Percentiles rank a stretch among this genome's conserved stretches.
Conservation (phyloP, 2,329 filamentous ascomycete species). For the Sporothrix dimorphospora region DNA sequence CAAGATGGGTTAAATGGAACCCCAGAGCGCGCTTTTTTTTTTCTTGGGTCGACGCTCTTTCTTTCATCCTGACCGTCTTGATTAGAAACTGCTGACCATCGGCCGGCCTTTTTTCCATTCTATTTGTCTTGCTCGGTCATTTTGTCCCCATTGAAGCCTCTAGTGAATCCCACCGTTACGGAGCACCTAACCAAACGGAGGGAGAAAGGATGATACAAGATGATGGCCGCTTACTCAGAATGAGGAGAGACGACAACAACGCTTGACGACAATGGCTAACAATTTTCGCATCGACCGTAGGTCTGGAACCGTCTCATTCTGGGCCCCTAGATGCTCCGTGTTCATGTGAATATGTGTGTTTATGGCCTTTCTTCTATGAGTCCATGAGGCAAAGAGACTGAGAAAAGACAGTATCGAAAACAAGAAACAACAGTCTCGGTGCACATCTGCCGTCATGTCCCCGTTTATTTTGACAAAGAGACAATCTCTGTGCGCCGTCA, state of each 20-base stretch:
- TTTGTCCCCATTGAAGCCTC: not conserved
- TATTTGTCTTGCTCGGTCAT: not conserved
- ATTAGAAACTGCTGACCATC: conserved; percentile 8
- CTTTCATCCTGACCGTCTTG: not conserved
- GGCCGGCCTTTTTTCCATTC: not conserved
- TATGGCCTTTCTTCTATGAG: not conserved
- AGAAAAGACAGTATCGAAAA: not conserved
- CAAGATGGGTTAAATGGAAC: not conserved
- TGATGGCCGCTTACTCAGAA: conserved; percentile 17
- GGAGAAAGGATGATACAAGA: conserved; percentile 1
- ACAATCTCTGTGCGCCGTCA: not conserved
- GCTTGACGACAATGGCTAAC: too few relatives aligned
- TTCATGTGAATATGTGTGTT: not conserved
- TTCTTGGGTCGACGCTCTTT: not conserved
- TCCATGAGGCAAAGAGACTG: too few relatives aligned
- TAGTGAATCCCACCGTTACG: not conserved
- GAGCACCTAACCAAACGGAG: not conserved
- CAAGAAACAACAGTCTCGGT: not conserved
- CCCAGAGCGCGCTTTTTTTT: not conserved
- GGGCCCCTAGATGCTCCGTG: not conserved
- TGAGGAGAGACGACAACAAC: not conserved
- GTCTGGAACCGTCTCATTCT: not conserved
- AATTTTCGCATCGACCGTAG: not conserved
- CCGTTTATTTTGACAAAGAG: not conserved
- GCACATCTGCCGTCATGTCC: not conserved